Evolutionary conservation across 2,329 filamentous ascomycete species (phyloP).

Genomic region (Penicillium sp.): DNA sequence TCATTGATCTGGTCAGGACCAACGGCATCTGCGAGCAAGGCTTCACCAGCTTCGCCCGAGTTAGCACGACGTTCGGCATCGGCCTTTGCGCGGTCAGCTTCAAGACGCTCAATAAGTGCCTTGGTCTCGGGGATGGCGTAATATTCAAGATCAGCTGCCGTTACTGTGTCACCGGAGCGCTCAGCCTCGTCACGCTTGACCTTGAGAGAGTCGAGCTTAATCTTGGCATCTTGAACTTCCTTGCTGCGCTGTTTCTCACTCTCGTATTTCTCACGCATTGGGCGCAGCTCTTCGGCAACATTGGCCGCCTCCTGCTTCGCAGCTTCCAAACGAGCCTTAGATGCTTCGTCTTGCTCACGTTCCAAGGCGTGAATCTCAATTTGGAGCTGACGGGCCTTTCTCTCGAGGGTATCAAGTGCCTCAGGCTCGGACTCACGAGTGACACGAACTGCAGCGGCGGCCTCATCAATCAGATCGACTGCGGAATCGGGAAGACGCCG

Average conservation of each 20-base stretch:
- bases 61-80: conserved; percentile 67
- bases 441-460: conserved; percentile 92
- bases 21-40: conserved; percentile 89
- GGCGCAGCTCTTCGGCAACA: conserved; percentile 87
- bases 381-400: conserved; percentile 84
- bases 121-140: conserved; percentile 96
- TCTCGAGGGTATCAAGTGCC: conserved; percentile 90
- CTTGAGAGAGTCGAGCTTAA: conserved; percentile 89
- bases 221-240: conserved; percentile 89
- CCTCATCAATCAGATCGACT: conserved; percentile 94
- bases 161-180: conserved; percentile 79
- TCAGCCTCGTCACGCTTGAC: conserved; percentile 94
- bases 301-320: conserved; percentile 92
- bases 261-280: conserved; percentile 93
- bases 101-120: conserved; percentile 75
- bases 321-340: conserved; percentile 76
- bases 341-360: conserved; percentile 92
- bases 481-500: conserved; percentile 93
- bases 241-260: conserved; percentile 88
- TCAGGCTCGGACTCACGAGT: conserved; percentile 96
- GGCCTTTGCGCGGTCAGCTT: conserved; percentile 75
- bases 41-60: conserved; percentile 63
- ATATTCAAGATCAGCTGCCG: conserved; percentile 92
- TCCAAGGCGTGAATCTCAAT: conserved; percentile 96
- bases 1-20: conserved; percentile 99